A percentile compares a stretch with the other conserved stretches of the same genome.
phyloP scores from a whole-genome alignment of 2,329 filamentous ascomycete genomes.

The Colletotrichum caudatum region DNA sequence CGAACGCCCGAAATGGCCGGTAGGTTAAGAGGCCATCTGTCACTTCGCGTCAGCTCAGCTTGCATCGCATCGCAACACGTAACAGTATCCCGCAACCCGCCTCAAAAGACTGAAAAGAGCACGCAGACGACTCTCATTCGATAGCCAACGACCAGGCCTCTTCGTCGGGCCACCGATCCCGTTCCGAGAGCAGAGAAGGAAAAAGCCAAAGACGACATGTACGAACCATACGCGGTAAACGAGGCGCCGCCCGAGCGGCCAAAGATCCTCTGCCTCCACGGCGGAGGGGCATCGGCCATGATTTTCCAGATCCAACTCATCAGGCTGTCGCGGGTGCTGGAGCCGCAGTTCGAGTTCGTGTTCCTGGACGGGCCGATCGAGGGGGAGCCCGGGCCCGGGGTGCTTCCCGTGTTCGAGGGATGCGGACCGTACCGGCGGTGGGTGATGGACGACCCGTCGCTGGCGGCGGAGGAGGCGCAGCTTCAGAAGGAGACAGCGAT shows the following conservation, averaged over 20 bases:
- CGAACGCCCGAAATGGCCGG: constrained; percentile 16
- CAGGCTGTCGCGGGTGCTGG: constrained; percentile 26
- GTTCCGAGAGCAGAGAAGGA: not conserved
- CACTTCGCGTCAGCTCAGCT: not conserved
- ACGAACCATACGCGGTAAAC: constrained; percentile 17
- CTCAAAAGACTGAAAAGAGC: not conserved
- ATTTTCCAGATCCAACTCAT: constrained; percentile 38
- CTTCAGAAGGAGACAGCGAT: constrained; percentile 30
- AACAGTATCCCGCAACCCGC: not conserved
- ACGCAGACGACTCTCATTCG: not conserved
- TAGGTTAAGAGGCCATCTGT: not conserved
- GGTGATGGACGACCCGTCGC: constrained; percentile 37
- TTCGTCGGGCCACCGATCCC: not conserved
- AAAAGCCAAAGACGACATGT: constrained; percentile 1
- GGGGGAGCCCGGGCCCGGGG: constrained; percentile 27
- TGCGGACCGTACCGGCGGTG: constrained; percentile 36
- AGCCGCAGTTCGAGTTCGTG: constrained; percentile 29
- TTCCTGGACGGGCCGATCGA: constrained; percentile 36
- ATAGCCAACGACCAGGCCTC: not conserved
- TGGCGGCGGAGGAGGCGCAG: constrained; percentile 23
- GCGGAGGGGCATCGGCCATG: constrained; percentile 26
- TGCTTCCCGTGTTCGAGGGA: constrained; percentile 34
- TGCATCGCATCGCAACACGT: not conserved
- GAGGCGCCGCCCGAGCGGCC: constrained; percentile 13
- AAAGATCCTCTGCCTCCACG: constrained; percentile 38